These are phyloP conservation scores for Arachnopeziza araneosa DNA, from an alignment of 2,329 filamentous ascomycete species.

Conservation along the genomic window DNA sequence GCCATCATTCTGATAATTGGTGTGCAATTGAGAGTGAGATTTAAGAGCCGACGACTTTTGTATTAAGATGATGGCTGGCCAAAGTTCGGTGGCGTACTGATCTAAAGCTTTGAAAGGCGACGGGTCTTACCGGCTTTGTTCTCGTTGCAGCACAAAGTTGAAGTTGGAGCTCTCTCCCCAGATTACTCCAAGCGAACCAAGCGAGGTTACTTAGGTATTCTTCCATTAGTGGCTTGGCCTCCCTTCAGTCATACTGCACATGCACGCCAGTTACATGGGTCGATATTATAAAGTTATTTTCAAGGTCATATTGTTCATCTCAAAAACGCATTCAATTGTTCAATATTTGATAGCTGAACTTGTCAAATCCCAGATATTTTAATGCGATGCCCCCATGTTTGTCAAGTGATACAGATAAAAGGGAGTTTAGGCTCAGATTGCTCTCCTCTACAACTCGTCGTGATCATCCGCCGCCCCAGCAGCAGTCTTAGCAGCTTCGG, in stretches of 20 bases:
- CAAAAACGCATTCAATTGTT: background rate
- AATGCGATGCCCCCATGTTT: background rate
- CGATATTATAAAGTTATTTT: background rate
- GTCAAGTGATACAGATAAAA: slow-evolving; percentile 20
- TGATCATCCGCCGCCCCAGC: slow-evolving; percentile 38
- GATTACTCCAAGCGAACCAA: background rate
- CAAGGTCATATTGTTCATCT: background rate
- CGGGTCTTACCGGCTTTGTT: no score
- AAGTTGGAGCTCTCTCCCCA: no score
- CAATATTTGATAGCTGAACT: background rate
- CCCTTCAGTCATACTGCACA: background rate
- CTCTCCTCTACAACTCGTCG: slow-evolving; percentile 66
- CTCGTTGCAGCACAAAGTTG: no score
- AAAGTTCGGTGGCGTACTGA: background rate
- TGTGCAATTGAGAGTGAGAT: background rate
- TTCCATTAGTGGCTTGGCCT: background rate
- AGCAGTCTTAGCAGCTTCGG: slow-evolving; percentile 34
- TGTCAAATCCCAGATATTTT: background rate
- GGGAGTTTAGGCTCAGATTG: background rate
- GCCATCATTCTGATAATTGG: slow-evolving; percentile 33
- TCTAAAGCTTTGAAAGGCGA: background rate
- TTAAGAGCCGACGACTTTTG: background rate
- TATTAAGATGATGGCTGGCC: background rate
- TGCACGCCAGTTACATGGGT: background rate
- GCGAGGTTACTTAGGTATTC: background rate